These are phyloP conservation scores for Lathyrus tuberosus DNA, from an alignment of 306 rosid genomes.

Conservation along the genomic window DNA sequence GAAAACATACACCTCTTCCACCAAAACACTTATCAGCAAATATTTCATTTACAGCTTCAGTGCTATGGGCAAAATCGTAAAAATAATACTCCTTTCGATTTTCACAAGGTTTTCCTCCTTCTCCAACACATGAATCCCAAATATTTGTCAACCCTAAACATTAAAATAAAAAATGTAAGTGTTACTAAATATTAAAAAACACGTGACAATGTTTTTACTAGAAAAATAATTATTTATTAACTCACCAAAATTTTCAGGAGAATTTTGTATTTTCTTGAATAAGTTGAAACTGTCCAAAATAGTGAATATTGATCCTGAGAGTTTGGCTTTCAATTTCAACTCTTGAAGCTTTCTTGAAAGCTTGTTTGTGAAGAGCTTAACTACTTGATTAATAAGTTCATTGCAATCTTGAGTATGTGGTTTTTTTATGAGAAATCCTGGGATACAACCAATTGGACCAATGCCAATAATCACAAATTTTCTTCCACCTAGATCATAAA, in stretches of 20 bases:
- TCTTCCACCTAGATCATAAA: slow-evolving; percentile 34
- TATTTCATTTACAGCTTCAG: background rate
- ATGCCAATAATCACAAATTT: slow-evolving; percentile 15
- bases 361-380: slow-evolving; percentile 24
- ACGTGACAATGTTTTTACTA: background rate
- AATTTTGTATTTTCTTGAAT: slow-evolving; percentile 5
- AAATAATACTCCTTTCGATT: slow-evolving; percentile 4
- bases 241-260: slow-evolving; percentile 28
- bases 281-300: slow-evolving; percentile 16
- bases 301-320: slow-evolving; percentile 11
- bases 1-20: background rate
- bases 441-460: slow-evolving; percentile 34
- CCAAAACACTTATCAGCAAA: slow-evolving; percentile 3
- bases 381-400: slow-evolving; percentile 19
- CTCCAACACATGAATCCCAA: background rate
- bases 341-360: slow-evolving; percentile 12
- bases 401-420: slow-evolving; percentile 1
- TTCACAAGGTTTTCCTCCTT: slow-evolving; percentile 17
- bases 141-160: slow-evolving; percentile 1
- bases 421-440: background rate
- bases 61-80: background rate
- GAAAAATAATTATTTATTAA: background rate
- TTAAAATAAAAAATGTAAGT: background rate
- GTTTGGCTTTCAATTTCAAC: background rate
- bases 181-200: background rate